Conservation (phyloP, 2,329 filamentous ascomycete species). For the Mollisiaceae sp. region DNA sequence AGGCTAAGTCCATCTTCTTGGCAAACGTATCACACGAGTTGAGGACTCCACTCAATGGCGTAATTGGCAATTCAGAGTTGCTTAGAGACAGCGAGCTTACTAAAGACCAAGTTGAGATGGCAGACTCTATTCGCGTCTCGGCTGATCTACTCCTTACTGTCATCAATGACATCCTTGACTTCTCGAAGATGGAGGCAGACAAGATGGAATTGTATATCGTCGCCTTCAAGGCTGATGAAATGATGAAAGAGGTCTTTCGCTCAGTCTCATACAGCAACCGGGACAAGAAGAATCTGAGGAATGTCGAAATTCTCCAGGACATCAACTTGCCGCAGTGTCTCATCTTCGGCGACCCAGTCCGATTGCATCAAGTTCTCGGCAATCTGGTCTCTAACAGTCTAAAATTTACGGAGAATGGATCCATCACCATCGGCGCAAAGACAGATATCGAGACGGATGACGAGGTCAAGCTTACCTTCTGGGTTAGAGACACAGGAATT, state of each 20-base stretch:
- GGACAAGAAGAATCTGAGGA: slow-evolving; percentile 65
- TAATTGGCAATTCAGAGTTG: slow-evolving; percentile 87
- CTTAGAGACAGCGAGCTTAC: slow-evolving; percentile 77
- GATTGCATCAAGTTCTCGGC: slow-evolving; percentile 71
- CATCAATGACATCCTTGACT: slow-evolving; percentile 96
- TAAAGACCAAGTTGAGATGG: slow-evolving; percentile 81
- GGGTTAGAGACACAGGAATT: slow-evolving; percentile 88
- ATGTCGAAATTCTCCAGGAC: slow-evolving; percentile 69
- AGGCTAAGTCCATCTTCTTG: slow-evolving; percentile 81
- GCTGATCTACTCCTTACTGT: slow-evolving; percentile 87
- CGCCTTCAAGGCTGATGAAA: slow-evolving; percentile 69
- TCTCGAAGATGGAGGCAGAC: slow-evolving; percentile 91
- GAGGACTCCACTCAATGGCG: slow-evolving; percentile 82
- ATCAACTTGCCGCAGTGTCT: slow-evolving; percentile 73
- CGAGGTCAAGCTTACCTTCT: slow-evolving; percentile 78
- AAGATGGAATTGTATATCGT: slow-evolving; percentile 82
- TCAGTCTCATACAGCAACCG: slow-evolving; percentile 70
- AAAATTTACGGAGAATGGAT: slow-evolving; percentile 89
- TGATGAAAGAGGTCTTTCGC: slow-evolving; percentile 68
- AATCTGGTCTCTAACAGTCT: slow-evolving; percentile 93
- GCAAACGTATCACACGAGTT: slow-evolving; percentile 83
- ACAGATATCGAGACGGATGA: slow-evolving; percentile 74
- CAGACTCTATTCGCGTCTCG: slow-evolving; percentile 84
- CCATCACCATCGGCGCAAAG: slow-evolving; percentile 80
- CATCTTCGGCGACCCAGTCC: slow-evolving; percentile 70